Base-by-base conservation (phyloP, 2,329 filamentous ascomycete genomes). In the Aphanocladium album region DNA sequence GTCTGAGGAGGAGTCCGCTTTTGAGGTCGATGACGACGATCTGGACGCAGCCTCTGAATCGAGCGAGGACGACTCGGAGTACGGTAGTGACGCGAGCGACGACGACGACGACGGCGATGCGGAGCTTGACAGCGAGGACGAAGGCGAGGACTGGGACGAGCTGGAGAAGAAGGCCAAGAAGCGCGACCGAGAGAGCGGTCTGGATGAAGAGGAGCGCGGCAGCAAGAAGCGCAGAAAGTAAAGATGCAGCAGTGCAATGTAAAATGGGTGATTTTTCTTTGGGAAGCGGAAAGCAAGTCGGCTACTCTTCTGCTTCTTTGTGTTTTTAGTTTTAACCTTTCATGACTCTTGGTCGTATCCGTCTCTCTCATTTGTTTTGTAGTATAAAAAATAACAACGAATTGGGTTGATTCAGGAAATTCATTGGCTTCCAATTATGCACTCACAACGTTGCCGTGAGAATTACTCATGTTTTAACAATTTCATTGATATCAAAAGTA, bases 81-180 rank as follows among this genome's bases (percentile, higher is more conserved):
- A 95, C 71, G 93, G 96, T 69, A 93, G 93, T 70, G 93, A 96
- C 69, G 90, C 89, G 1, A 89, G 85, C 23, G 90, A 88, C 2
- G 90, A 93, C 64, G 93, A 91, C 33, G 92, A 93, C 14, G 90
- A 91, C 60, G 73, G 71, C 12, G 74, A 76, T 35, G 86, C 82
- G 53, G 89, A 89, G 21, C 80, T 84, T 19, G 73, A 75, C 60
- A 85, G 84, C 47, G 90, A 93, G 7, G 89, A 91, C 14, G 90
- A 87, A 65, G 89, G 89, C 53, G 89, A 97, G 72, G 91, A 96
- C 70, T 97, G 93, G 93, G 93, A 98, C 72, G 92, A 96, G 74
- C 73, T 97, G 62, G 93, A 97, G 79, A 88, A 88, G 75, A 96
- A 96, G 80, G 93, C 89, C 3, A 91, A 88, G 78, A 91, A 93